Percentiles rank a stretch among this genome's conserved stretches.
Evolutionary conservation across 805 yeast species (phyloP).

Genomic region (Huiozyma sinensis): DNA sequence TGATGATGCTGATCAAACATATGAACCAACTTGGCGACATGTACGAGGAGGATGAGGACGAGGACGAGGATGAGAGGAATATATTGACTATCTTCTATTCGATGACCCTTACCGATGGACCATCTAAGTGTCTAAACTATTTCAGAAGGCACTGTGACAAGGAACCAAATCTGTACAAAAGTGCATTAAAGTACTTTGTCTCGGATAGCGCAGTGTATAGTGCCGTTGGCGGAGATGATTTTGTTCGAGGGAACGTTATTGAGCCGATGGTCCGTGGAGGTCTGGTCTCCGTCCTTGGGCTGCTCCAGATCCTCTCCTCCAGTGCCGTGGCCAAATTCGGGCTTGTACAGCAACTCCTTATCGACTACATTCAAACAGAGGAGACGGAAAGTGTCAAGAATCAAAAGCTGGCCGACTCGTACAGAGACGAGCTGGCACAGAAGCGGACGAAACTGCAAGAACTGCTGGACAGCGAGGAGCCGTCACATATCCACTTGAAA

Average conservation of each 20-base stretch:
- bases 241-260: constrained; percentile 37
- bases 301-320: constrained; percentile 56
- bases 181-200: constrained; percentile 54
- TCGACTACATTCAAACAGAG: constrained; percentile 49
- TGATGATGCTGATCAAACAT: constrained; percentile 30
- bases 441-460: constrained; percentile 44
- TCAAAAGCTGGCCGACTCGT: constrained; percentile 52
- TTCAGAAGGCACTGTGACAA: constrained; percentile 42
- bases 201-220: constrained; percentile 43
- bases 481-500: constrained; percentile 39
- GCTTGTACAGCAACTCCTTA: constrained; percentile 54
- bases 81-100: constrained; percentile 34
- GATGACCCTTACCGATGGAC: constrained; percentile 46
- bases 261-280: constrained; percentile 40
- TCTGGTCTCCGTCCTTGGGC: constrained; percentile 62
- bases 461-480: constrained; percentile 28
- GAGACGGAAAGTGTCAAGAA: constrained; percentile 61
- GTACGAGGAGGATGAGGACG: constrained; percentile 18
- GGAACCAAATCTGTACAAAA: constrained; percentile 54
- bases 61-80: constrained; percentile 34
- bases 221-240: constrained; percentile 40
- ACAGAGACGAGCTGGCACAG: constrained; percentile 52
- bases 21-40: constrained; percentile 30
- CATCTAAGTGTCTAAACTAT: constrained; percentile 44
- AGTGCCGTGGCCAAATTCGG: constrained; percentile 62